A percentile compares a stretch with the other conserved stretches of the same genome.
Conservation (phyloP, 805 yeast species). For the Saturnispora hagleri region DNA sequence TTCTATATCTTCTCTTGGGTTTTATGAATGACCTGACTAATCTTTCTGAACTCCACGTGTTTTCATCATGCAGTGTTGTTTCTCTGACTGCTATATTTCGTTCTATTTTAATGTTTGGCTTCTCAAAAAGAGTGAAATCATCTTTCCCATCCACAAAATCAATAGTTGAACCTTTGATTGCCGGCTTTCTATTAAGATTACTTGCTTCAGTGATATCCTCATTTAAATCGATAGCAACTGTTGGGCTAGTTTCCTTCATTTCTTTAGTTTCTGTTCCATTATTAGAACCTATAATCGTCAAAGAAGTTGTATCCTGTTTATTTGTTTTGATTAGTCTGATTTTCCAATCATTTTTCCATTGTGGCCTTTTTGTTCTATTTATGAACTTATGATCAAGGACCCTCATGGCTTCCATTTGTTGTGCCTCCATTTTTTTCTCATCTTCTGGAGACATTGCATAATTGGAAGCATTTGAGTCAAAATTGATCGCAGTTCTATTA, state of each 20-base stretch:
- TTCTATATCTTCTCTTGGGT: slow-evolving; percentile 33
- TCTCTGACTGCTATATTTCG: background rate
- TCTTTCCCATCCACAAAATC: slow-evolving; percentile 2
- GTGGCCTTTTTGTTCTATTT: background rate
- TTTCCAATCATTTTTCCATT: slow-evolving; percentile 5
- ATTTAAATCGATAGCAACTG: background rate
- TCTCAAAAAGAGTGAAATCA: background rate
- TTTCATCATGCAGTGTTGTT: slow-evolving; percentile 27
- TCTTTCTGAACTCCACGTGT: slow-evolving; percentile 57
- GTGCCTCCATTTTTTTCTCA: background rate
- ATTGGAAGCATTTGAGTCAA: background rate
- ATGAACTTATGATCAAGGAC: background rate
- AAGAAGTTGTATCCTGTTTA: background rate
- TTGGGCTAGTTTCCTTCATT: background rate
- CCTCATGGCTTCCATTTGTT: background rate
- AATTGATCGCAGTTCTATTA: background rate
- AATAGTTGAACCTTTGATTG: background rate
- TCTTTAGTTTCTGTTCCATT: no score
- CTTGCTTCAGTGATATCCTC: background rate
- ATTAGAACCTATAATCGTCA: background rate
- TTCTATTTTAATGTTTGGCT: background rate
- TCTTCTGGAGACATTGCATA: background rate
- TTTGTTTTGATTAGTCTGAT: background rate
- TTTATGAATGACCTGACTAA: slow-evolving; percentile 61
- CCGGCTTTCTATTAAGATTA: background rate